phyloP scores from a whole-genome alignment of 2,329 filamentous ascomycete species.

The Epichloe uncinata region DNA sequence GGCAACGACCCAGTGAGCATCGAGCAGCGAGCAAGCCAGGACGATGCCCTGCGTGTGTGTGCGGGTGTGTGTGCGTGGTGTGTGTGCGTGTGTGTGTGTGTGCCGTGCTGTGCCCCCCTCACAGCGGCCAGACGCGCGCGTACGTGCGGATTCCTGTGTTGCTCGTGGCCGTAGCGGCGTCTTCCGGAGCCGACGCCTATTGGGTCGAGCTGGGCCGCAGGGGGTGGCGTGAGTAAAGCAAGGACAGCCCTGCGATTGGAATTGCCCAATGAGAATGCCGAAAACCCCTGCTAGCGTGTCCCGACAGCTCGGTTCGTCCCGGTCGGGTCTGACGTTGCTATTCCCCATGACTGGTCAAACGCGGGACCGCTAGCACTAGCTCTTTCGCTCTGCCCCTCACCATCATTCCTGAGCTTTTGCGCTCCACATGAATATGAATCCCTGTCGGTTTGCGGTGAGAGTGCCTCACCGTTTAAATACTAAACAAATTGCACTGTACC shows the following conservation, averaged over 20 bases:
- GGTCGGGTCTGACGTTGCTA: slow-evolving; percentile 6
- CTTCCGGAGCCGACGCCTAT: slow-evolving; percentile 15
- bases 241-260: neutral
- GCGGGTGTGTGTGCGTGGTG: too few relatives aligned
- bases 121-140: slow-evolving; percentile 19
- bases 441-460: neutral
- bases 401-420: neutral
- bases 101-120: neutral
- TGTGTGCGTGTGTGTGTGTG: too few relatives aligned
- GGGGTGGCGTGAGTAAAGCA: slow-evolving; percentile 7
- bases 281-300: slow-evolving; percentile 18
- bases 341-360: slow-evolving; percentile 15
- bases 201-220: slow-evolving; percentile 8
- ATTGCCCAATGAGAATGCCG: slow-evolving; percentile 10
- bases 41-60: too few relatives aligned
- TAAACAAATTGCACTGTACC: neutral
- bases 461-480: slow-evolving; percentile 1
- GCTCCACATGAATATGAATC: neutral
- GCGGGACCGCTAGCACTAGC: slow-evolving; percentile 9
- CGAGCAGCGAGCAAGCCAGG: too few relatives aligned
- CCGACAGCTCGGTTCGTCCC: slow-evolving; percentile 24
- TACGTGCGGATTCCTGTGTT: slow-evolving; percentile 9
- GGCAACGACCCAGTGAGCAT: too few relatives aligned
- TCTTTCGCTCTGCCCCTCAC: neutral
- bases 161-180: slow-evolving; percentile 4